Conservation (phyloP, 2,329 filamentous ascomycete genomes). For the Emmonsia crescens region DNA sequence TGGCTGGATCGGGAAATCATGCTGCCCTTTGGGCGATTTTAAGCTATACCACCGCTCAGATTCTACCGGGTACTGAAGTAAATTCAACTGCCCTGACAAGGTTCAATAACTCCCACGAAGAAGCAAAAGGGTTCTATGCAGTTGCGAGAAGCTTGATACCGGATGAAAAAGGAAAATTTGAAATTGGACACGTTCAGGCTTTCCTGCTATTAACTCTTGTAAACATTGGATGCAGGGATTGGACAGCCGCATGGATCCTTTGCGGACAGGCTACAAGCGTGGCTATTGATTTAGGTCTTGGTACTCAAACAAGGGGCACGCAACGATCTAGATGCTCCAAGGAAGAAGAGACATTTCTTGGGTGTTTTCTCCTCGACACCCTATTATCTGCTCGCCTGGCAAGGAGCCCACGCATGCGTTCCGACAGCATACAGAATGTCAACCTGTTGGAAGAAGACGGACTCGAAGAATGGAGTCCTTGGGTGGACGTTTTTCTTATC, state of each 20-base stretch:
- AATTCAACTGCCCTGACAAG: neutral
- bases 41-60: conserved; percentile 32
- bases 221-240: conserved; percentile 38
- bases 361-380: conserved; percentile 45
- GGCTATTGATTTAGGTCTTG: conserved; percentile 30
- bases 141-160: conserved; percentile 30
- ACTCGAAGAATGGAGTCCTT: conserved; percentile 64
- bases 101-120: conserved; percentile 6
- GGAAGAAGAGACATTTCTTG: conserved; percentile 37
- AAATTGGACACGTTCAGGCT: conserved; percentile 35
- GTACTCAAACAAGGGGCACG: conserved; percentile 10
- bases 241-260: conserved; percentile 43
- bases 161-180: conserved; percentile 28
- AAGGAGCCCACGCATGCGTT: conserved; percentile 36
- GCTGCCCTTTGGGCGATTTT: conserved; percentile 36
- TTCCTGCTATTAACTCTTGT: conserved; percentile 38
- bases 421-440: conserved; percentile 40
- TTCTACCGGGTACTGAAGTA: conserved; percentile 9
- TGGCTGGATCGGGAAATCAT: conserved; percentile 31
- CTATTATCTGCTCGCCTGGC: conserved; percentile 39
- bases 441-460: conserved; percentile 52
- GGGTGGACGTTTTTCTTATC: conserved; percentile 43
- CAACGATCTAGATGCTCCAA: conserved; percentile 21
- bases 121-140: conserved; percentile 27
- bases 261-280: conserved; percentile 43